Evolutionary conservation across 768 basidiomycete species (phyloP), one percentile per base, ranked within the genome.

Genomic region (Tricholoma sp.): DNA sequence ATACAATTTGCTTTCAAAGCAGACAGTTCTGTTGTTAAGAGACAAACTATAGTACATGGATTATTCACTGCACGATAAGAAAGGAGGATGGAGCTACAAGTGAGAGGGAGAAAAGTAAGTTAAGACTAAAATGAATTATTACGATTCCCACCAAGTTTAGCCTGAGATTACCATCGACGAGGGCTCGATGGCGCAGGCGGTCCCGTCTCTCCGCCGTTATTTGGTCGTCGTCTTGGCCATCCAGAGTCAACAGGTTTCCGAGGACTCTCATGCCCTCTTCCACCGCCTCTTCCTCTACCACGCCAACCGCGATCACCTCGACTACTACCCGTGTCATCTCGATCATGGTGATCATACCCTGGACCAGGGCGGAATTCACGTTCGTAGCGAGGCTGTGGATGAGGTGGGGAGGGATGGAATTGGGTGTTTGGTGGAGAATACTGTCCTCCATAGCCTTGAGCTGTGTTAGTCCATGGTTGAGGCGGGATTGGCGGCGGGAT

Each of bases 171-270:
- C 58, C 60, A 61, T 21, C 60, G 59, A 19, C 57, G 58, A 12
- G 62, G 62, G 35, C 64, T 64, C 32, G 61, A 56, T 6, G 67
- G 67, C 51, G 71, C 66, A 18, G 64, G 62, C 9, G 59, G 58
- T 21, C 65, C 61, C 39, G 68, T 63, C 35, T 58, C 64, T 41
- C 52, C 53, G 50, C 66, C 67, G 24, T 71, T 68, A 55, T 67
- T 69, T 59, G 72, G 69, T 56, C 71, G 27, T 32, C 53, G 71
- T 45, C 82, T 76, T 46, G 80, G 79, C 84, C 84, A 86, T 1
- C 83, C 83, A 31, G 81, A 76, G 62, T 88, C 86, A 16, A 79
- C 71, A 34, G 81, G 71, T 41, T 72, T 74, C 29, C 67, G 63
- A 35, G 72, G 59, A 50, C 60, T 62, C 31, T 67, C 65, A 34